These are phyloP conservation scores for Zymoseptoria passerinii DNA, from an alignment of 2,329 filamentous ascomycete genomes.

Conservation along the genomic window DNA sequence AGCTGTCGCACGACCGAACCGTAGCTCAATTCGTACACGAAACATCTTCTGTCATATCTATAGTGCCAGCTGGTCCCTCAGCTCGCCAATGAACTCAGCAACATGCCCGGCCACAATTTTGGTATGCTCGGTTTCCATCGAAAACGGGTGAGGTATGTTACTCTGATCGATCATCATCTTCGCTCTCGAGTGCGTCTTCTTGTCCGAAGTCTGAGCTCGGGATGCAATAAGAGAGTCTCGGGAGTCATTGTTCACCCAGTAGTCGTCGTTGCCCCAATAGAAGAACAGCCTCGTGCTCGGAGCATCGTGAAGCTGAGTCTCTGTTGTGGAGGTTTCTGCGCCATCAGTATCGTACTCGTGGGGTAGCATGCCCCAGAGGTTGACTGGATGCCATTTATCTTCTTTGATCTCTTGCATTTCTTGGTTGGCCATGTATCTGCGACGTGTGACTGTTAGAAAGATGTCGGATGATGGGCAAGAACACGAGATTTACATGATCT, in stretches of 20 bases:
- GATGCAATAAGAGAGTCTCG: constrained; percentile 46
- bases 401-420: constrained; percentile 50
- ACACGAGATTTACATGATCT: constrained; percentile 41
- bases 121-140: constrained; percentile 40
- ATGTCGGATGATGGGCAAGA: background rate
- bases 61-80: background rate
- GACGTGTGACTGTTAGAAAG: background rate
- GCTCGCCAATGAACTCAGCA: constrained; percentile 27
- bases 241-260: constrained; percentile 54
- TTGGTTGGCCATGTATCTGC: constrained; percentile 46
- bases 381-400: constrained; percentile 53
- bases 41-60: background rate
- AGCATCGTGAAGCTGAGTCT: background rate
- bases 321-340: background rate
- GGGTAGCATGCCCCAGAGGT: constrained; percentile 47
- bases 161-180: constrained; percentile 48
- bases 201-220: constrained; percentile 26
- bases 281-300: constrained; percentile 45
- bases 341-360: background rate
- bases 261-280: constrained; percentile 52
- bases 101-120: constrained; percentile 45
- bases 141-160: constrained; percentile 53
- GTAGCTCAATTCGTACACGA: background rate
- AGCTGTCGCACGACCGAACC: background rate
- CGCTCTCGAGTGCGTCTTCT: constrained; percentile 30